These are phyloP conservation scores for Lomentospora prolificans DNA, from an alignment of 2,329 filamentous ascomycete genomes.

Conservation along the genomic window DNA sequence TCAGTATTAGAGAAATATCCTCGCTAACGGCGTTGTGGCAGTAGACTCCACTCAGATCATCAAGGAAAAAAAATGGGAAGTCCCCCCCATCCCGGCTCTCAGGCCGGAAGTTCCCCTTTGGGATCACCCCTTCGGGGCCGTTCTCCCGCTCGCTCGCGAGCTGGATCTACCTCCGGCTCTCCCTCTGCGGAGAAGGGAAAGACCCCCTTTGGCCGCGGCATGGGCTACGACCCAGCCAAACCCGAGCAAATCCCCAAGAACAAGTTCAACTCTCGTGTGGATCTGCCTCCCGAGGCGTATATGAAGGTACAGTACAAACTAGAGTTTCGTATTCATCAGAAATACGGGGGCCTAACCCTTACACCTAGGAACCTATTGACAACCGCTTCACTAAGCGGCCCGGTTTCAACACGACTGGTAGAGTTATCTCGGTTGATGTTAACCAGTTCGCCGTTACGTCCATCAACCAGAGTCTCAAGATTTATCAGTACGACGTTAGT, in stretches of 20 bases:
- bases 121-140: background rate
- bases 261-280: constrained; percentile 38
- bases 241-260: constrained; percentile 17
- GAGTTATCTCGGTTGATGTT: constrained; percentile 43
- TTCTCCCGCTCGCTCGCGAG: background rate
- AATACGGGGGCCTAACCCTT: no score
- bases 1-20: no score
- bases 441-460: constrained; percentile 66
- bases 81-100: background rate
- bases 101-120: background rate
- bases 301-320: constrained; percentile 25
- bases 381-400: constrained; percentile 36
- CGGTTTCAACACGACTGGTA: constrained; percentile 48
- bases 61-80: no score
- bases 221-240: constrained; percentile 36
- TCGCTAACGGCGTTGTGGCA: no score
- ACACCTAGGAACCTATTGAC: constrained; percentile 15
- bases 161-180: background rate
- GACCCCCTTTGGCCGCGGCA: constrained; percentile 10
- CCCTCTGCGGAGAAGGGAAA: background rate
- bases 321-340: no score
- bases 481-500: constrained; percentile 82
- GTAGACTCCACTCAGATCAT: no score
- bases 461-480: constrained; percentile 45
- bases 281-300: constrained; percentile 50